phyloP scores from a whole-genome alignment of 2,329 filamentous ascomycete genomes.

The Trichoderma sp. region DNA sequence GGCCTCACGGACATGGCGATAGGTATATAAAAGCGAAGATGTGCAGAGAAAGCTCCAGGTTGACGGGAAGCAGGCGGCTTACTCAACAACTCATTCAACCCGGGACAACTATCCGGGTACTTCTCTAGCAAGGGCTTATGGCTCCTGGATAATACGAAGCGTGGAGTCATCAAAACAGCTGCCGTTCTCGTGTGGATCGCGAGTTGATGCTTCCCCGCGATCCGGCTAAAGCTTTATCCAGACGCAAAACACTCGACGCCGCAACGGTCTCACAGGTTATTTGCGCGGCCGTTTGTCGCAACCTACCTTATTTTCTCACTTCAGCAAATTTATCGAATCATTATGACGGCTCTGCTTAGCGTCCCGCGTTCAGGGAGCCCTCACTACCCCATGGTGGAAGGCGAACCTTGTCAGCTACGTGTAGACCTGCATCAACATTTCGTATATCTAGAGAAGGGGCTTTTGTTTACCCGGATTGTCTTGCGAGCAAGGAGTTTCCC shows the following conservation, averaged over 20 bases:
- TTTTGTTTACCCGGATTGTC: constrained; percentile 9
- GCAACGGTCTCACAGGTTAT: background rate
- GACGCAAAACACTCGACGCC: background rate
- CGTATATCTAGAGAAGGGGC: background rate
- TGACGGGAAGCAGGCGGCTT: no score
- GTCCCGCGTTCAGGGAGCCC: background rate
- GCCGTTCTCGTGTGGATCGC: background rate
- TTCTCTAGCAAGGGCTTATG: no score
- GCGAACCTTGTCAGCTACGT: background rate
- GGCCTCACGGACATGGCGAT: background rate
- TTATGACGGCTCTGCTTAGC: background rate
- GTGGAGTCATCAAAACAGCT: constrained; percentile 7
- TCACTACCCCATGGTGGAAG: background rate
- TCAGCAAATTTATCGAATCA: background rate
- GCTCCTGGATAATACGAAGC: background rate
- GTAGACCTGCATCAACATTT: background rate
- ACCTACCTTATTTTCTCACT: background rate
- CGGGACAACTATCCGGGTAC: background rate
- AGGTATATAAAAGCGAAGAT: background rate
- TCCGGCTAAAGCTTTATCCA: constrained; percentile 25
- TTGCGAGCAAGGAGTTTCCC: background rate
- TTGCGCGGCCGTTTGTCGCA: background rate
- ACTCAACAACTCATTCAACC: background rate
- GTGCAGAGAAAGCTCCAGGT: background rate
- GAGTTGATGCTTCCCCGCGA: background rate